Percentiles rank a stretch among this genome's conserved stretches.
phyloP scores from a whole-genome alignment of 202 grass and related monocot genomes.

The Tripidium arundinaceum region DNA sequence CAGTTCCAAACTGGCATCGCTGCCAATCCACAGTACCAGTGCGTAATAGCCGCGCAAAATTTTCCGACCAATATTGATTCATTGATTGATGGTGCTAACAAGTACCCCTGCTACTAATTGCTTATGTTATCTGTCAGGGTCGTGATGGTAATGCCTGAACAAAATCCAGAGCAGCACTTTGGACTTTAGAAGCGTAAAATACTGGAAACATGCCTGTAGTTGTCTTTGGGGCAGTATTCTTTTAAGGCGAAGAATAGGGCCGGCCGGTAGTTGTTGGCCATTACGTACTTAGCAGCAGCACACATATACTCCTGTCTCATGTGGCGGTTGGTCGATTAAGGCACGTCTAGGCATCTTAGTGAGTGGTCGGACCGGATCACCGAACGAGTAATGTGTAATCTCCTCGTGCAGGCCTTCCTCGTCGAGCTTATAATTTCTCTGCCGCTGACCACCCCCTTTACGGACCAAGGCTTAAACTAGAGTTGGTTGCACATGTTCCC shows the following conservation, averaged over 20 bases:
- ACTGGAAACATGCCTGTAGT: background rate
- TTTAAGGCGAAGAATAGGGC: background rate
- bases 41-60: background rate
- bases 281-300: background rate
- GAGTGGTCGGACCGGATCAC: background rate
- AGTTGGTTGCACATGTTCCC: conserved; percentile 1
- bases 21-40: background rate
- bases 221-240: background rate
- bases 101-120: background rate
- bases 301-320: background rate
- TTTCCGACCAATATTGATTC: background rate
- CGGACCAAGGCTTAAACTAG: background rate
- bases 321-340: conserved; percentile 17
- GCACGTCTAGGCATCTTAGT: background rate
- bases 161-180: background rate
- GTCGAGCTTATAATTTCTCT: background rate
- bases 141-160: conserved; percentile 28
- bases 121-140: background rate
- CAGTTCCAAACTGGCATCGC: background rate
- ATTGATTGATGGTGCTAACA: background rate
- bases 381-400: background rate
- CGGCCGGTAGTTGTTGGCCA: conserved; percentile 13
- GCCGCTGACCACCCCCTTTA: background rate
- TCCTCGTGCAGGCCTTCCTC: conserved; percentile 25
- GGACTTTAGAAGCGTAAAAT: background rate